These are phyloP conservation scores for Bacidia gigantensis DNA, from an alignment of 495 filamentous ascomycete genomes.

Conservation along the genomic window DNA sequence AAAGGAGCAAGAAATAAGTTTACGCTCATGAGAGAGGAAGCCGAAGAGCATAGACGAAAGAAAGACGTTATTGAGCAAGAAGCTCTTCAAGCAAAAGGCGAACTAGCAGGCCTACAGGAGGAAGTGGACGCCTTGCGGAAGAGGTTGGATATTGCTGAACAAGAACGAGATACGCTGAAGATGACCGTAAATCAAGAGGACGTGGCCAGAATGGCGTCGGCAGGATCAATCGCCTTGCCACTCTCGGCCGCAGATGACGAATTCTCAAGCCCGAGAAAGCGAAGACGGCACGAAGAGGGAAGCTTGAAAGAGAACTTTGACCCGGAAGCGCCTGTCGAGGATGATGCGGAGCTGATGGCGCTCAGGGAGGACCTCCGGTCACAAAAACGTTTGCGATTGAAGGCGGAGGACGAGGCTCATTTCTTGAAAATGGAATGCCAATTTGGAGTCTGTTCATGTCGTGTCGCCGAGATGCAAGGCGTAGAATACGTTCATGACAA, in stretches of 20 bases:
- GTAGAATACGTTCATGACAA: constrained; percentile 37
- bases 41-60: constrained; percentile 34
- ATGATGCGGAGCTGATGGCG: constrained; percentile 36
- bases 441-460: constrained; percentile 55
- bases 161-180: constrained; percentile 55
- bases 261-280: constrained; percentile 10
- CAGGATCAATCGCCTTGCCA: constrained; percentile 50
- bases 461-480: constrained; percentile 38
- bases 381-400: constrained; percentile 50
- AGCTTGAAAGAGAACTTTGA: constrained; percentile 32
- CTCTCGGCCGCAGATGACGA: constrained; percentile 19
- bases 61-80: constrained; percentile 46
- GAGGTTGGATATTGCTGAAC: constrained; percentile 49
- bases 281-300: constrained; percentile 22
- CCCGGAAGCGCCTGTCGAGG: constrained; percentile 23
- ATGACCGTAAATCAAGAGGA: constrained; percentile 44
- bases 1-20: constrained; percentile 48
- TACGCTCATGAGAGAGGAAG: constrained; percentile 38
- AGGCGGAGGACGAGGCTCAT: constrained; percentile 60
- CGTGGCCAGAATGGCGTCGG: constrained; percentile 45
- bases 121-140: constrained; percentile 53
- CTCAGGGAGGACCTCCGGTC: constrained; percentile 46
- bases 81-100: constrained; percentile 59
- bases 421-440: constrained; percentile 74
- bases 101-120: constrained; percentile 58